Percentiles rank a stretch among this genome's conserved stretches.
These are phyloP conservation scores for Candida neerlandica DNA, from an alignment of 1,139 yeast genomes.

Conservation along the genomic window DNA sequence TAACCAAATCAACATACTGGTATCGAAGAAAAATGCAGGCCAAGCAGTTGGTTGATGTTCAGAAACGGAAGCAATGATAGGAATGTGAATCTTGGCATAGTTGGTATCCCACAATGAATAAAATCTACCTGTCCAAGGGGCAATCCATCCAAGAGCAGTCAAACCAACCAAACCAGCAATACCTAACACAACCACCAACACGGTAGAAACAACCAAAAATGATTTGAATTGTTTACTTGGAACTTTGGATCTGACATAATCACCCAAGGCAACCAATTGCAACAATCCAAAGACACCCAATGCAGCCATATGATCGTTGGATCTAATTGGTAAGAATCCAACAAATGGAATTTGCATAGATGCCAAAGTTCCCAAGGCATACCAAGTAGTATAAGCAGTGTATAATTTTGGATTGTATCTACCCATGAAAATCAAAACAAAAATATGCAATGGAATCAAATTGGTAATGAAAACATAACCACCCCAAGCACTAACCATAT, in stretches of 20 bases:
- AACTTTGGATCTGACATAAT: slow-evolving; percentile 74
- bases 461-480: slow-evolving; percentile 98
- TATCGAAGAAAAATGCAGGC: slow-evolving; percentile 97
- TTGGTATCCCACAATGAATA: slow-evolving; percentile 98
- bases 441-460: slow-evolving; percentile 93
- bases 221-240: slow-evolving; percentile 75
- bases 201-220: slow-evolving; percentile 64
- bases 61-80: slow-evolving; percentile 97
- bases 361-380: slow-evolving; percentile 91
- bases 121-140: slow-evolving; percentile 99
- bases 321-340: slow-evolving; percentile 93
- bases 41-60: slow-evolving; percentile 99
- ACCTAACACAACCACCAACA: slow-evolving; percentile 60
- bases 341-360: slow-evolving; percentile 99
- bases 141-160: slow-evolving; percentile 90
- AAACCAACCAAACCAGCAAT: slow-evolving; percentile 71
- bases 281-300: slow-evolving; percentile 94
- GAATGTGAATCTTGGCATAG: slow-evolving; percentile 97
- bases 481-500: slow-evolving; percentile 99
- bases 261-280: slow-evolving; percentile 88
- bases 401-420: slow-evolving; percentile 82
- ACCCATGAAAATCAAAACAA: slow-evolving; percentile 91
- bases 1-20: slow-evolving; percentile 90
- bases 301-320: slow-evolving; percentile 98
- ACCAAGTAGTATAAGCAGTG: slow-evolving; percentile 96